Conservation (phyloP, 1,284 basidiomycete genomes). For the Cutaneotrichosporon sp. region DNA sequence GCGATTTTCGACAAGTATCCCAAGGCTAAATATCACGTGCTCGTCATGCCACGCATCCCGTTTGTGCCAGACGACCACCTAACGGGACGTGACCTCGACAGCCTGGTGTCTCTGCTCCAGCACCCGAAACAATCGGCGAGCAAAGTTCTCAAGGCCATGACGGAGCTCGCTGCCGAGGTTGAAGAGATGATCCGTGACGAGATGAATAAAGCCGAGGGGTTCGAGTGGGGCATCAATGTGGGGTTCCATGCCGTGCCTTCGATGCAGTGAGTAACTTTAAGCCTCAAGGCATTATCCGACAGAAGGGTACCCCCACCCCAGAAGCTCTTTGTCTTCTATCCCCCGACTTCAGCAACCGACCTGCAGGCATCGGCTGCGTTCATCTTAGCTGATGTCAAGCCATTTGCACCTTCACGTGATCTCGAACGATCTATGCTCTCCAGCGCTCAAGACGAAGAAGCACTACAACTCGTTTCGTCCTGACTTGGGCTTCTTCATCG, state of each 20-base stretch:
- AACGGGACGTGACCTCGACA: conserved; percentile 52
- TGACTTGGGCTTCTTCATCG: conserved; percentile 76
- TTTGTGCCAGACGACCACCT: conserved; percentile 33
- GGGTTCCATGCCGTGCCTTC: conserved; percentile 81
- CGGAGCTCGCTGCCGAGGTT: conserved; percentile 56
- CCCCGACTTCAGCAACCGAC: too few relatives aligned
- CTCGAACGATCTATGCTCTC: conserved; percentile 72
- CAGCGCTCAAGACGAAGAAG: conserved; percentile 78
- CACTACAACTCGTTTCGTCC: conserved; percentile 95
- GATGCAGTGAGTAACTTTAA: conserved; percentile 53
- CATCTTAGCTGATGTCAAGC: too few relatives aligned
- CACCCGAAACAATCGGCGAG: conserved; percentile 47
- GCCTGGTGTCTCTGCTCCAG: conserved; percentile 59
- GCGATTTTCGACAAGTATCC: conserved; percentile 81
- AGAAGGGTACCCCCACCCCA: too few relatives aligned
- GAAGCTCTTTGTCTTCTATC: too few relatives aligned
- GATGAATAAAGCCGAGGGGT: conserved; percentile 72
- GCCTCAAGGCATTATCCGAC: too few relatives aligned
- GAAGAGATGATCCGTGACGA: conserved; percentile 66
- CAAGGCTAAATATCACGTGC: conserved; percentile 77
- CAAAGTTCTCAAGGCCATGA: conserved; percentile 57
- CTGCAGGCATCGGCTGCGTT: too few relatives aligned
- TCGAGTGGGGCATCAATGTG: conserved; percentile 69
- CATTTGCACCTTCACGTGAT: conserved; percentile 84
- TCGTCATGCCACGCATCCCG: conserved; percentile 62